Conservation (phyloP, 2,329 filamentous ascomycete genomes). For the Pyrenochaeta sp. region DNA sequence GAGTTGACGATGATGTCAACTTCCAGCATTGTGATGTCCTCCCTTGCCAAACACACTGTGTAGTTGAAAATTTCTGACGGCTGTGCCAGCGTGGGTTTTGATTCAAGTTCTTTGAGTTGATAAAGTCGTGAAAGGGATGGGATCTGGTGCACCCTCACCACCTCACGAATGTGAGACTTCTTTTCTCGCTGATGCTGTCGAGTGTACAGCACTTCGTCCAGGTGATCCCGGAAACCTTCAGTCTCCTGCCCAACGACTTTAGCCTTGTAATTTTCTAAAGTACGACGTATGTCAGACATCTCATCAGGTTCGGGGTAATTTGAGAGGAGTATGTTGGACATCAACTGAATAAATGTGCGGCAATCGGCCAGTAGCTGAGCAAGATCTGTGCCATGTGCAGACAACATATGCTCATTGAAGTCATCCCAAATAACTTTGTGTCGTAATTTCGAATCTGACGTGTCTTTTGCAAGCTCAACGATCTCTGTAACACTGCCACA, state of each 20-base stretch:
- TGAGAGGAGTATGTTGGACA: constrained; percentile 26
- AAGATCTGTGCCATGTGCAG: constrained; percentile 23
- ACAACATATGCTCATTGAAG: constrained; percentile 30
- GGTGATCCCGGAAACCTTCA: constrained; percentile 21
- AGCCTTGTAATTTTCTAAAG: constrained; percentile 25
- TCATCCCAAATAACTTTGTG: constrained; percentile 31
- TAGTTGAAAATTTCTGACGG: constrained; percentile 35
- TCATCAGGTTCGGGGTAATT: constrained; percentile 20
- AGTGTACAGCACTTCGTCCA: constrained; percentile 36
- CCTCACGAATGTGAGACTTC: constrained; percentile 11
- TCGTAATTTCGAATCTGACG: constrained; percentile 1
- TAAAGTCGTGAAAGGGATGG: constrained; percentile 37
- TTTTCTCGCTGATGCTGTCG: constrained; percentile 30
- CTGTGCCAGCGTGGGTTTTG: constrained; percentile 28
- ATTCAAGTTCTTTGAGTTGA: constrained; percentile 29
- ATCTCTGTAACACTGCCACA: constrained; percentile 32
- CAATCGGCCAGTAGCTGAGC: constrained; percentile 27
- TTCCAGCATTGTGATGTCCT: constrained; percentile 44
- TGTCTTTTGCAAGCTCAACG: constrained; percentile 27
- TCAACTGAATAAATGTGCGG: constrained; percentile 26
- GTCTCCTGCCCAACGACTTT: constrained; percentile 23
- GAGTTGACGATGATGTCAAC: constrained; percentile 45
- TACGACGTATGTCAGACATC: constrained; percentile 27
- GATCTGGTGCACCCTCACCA: constrained; percentile 34
- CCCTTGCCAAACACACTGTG: constrained; percentile 35